Percentiles rank a stretch among this genome's conserved stretches.
These are phyloP conservation scores for Wickerhamiella azymoides DNA, from an alignment of 805 yeast species.

Conservation along the genomic window DNA sequence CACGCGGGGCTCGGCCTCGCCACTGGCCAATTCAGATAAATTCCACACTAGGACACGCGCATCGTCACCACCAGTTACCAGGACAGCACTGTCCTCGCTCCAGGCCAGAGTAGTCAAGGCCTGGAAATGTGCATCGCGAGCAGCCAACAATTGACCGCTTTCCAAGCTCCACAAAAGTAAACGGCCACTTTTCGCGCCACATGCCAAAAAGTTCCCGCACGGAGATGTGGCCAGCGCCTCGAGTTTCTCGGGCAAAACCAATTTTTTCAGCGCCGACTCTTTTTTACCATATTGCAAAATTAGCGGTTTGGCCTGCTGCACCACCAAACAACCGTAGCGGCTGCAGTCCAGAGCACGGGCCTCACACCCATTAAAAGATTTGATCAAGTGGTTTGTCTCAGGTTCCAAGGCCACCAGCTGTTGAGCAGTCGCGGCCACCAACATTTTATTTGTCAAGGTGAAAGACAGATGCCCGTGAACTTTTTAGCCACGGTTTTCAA, in stretches of 20 bases:
- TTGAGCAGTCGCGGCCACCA: slow-evolving; percentile 3
- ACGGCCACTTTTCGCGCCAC: slow-evolving; percentile 63
- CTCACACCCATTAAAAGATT: slow-evolving; percentile 16
- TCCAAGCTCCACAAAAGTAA: slow-evolving; percentile 73
- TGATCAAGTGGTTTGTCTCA: slow-evolving; percentile 24
- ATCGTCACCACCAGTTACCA: slow-evolving; percentile 71
- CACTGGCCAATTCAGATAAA: slow-evolving; percentile 38
- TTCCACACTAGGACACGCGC: slow-evolving; percentile 69
- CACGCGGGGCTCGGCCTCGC: slow-evolving; percentile 20
- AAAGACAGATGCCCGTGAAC: slow-evolving; percentile 64
- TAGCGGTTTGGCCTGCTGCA: slow-evolving; percentile 58
- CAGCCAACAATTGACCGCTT: slow-evolving; percentile 61
- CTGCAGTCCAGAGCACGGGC: slow-evolving; percentile 28
- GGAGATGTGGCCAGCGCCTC: slow-evolving; percentile 38
- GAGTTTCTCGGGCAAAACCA: slow-evolving; percentile 74
- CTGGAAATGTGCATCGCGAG: slow-evolving; percentile 77
- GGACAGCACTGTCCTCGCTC: slow-evolving; percentile 45
- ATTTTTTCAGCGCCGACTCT: slow-evolving; percentile 57
- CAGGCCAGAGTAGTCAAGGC: slow-evolving; percentile 45
- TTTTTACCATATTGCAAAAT: slow-evolving; percentile 57
- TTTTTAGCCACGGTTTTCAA: slow-evolving; percentile 51
- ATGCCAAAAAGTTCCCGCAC: slow-evolving; percentile 38
- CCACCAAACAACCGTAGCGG: slow-evolving; percentile 45
- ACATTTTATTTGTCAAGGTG: slow-evolving; percentile 1
- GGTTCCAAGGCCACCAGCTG: slow-evolving; percentile 14